Conservation (phyloP, 2,329 filamentous ascomycete genomes). For the Aureobasidium subglaciale region DNA sequence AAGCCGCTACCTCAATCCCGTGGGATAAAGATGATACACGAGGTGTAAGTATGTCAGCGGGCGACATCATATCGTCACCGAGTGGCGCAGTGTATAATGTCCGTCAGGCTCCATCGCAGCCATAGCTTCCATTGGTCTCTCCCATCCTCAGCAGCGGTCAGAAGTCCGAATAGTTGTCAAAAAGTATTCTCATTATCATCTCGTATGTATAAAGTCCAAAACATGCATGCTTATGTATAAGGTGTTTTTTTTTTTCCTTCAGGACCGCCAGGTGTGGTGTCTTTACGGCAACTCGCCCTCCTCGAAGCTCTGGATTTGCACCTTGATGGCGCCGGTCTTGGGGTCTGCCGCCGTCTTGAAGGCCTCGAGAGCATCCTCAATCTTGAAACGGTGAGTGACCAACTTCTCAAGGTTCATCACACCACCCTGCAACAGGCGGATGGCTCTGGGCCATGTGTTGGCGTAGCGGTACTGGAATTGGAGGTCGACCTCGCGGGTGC, state of each 20-base stretch:
- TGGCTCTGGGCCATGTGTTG: constrained; percentile 94
- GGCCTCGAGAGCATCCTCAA: constrained; percentile 83
- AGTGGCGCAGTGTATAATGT: too few relatives aligned
- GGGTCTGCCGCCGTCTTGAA: constrained; percentile 84
- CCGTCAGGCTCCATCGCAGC: too few relatives aligned
- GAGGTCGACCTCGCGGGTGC: constrained; percentile 84
- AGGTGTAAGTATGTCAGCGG: too few relatives aligned
- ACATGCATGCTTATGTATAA: constrained; percentile 1
- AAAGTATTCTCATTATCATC: constrained; percentile 9
- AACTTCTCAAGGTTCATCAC: constrained; percentile 74
- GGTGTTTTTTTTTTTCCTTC: background rate
- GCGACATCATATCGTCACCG: too few relatives aligned
- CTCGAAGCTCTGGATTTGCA: constrained; percentile 71
- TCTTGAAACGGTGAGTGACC: constrained; percentile 77
- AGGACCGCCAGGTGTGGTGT: too few relatives aligned
- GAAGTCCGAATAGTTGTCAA: background rate
- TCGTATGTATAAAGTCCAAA: constrained; percentile 1
- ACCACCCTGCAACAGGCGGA: constrained; percentile 76
- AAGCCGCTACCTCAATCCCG: too few relatives aligned
- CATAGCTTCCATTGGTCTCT: too few relatives aligned
- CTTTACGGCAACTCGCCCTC: constrained; percentile 26
- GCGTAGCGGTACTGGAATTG: constrained; percentile 95
- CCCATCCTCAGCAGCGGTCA: too few relatives aligned
- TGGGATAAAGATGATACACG: too few relatives aligned
- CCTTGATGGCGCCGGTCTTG: constrained; percentile 94